Conservation (phyloP, 768 basidiomycete species). For the Auriscalpium microsporum region DNA sequence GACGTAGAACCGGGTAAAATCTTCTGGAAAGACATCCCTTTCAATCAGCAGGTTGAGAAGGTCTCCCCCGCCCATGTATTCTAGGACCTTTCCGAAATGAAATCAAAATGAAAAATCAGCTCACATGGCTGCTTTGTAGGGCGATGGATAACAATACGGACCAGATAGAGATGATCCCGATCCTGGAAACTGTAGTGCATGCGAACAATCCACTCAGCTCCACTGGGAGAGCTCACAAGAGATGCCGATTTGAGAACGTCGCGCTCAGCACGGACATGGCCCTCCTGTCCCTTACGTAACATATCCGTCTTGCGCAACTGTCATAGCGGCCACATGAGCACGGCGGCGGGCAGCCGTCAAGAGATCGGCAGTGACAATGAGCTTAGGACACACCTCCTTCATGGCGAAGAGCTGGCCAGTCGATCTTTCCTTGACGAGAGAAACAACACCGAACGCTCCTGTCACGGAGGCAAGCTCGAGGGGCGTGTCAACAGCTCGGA, state of each 20-base stretch:
- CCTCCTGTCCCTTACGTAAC: slow-evolving; percentile 95
- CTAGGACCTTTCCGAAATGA: slow-evolving; percentile 65
- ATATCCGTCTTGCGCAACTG: slow-evolving; percentile 85
- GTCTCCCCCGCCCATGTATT: slow-evolving; percentile 96
- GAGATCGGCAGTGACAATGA: neutral
- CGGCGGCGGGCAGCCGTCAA: slow-evolving; percentile 18
- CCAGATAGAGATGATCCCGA: slow-evolving; percentile 89
- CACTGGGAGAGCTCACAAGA: slow-evolving; percentile 59
- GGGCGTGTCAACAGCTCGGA: slow-evolving; percentile 16
- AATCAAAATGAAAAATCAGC: slow-evolving; percentile 47
- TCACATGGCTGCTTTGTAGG: slow-evolving; percentile 11
- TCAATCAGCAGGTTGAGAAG: slow-evolving; percentile 94
- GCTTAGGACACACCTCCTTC: slow-evolving; percentile 64
- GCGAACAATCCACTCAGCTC: slow-evolving; percentile 90
- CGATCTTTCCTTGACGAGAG: slow-evolving; percentile 76
- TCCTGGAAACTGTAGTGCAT: slow-evolving; percentile 94
- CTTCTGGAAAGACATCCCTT: slow-evolving; percentile 82
- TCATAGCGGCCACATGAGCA: slow-evolving; percentile 15
- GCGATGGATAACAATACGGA: slow-evolving; percentile 31
- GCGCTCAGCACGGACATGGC: slow-evolving; percentile 92
- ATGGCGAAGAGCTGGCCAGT: slow-evolving; percentile 85
- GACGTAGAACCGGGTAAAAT: slow-evolving; percentile 88
- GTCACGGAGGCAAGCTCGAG: slow-evolving; percentile 15
- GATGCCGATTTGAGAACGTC: slow-evolving; percentile 90
- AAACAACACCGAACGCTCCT: slow-evolving; percentile 96